Evolutionary conservation across 1,284 basidiomycete species (phyloP).

Genomic region (Kalmanozyma brasiliensis): DNA sequence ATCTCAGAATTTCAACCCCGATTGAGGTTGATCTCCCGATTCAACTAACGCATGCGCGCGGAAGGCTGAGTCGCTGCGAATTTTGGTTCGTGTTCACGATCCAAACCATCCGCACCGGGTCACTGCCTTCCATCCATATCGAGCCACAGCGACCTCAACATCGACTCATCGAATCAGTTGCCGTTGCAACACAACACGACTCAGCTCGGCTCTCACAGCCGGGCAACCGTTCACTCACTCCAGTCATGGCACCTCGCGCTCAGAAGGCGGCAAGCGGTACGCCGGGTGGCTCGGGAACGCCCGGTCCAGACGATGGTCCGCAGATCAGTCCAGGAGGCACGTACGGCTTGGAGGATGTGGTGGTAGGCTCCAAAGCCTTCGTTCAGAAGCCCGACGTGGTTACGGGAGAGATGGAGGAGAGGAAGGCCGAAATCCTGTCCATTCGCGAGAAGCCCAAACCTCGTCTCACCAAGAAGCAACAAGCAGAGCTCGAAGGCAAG

Average conservation of each 20-base stretch:
- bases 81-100: no score
- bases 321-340: constrained; percentile 55
- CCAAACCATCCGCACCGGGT: no score
- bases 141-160: neutral
- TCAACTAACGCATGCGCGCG: no score
- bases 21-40: no score
- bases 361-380: constrained; percentile 62
- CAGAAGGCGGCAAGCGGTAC: constrained; percentile 45
- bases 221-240: no score
- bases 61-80: no score
- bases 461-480: constrained; percentile 53
- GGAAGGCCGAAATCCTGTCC: constrained; percentile 65
- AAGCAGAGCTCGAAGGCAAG: constrained; percentile 40
- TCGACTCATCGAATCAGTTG: neutral
- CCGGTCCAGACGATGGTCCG: constrained; percentile 47
- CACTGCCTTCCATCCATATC: no score
- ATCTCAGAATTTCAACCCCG: no score
- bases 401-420: constrained; percentile 62
- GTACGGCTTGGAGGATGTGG: constrained; percentile 57
- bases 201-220: neutral
- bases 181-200: neutral
- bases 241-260: constrained; percentile 48
- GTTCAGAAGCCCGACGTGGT: constrained; percentile 63
- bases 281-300: constrained; percentile 43
- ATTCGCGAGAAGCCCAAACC: constrained; percentile 62